Conservation (phyloP, 2,329 filamentous ascomycete genomes). For the Cladophialophora immunda region DNA sequence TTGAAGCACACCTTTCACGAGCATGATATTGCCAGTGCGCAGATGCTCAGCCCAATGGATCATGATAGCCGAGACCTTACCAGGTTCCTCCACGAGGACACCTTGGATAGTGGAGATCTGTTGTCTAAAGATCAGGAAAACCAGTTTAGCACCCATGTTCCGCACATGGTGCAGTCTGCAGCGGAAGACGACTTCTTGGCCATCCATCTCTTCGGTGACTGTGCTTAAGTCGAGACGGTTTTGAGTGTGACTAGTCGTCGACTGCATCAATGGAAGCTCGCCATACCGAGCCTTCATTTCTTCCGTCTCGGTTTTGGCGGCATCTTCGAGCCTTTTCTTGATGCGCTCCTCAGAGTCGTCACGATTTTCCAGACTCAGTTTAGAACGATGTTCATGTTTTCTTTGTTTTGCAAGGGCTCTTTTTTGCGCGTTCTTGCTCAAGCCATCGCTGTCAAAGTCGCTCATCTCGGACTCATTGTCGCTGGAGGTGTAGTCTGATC, state of each 20-base stretch:
- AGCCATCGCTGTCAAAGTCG: conserved; percentile 48
- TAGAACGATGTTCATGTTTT: conserved; percentile 49
- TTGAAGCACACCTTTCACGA: conserved; percentile 77
- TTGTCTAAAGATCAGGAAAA: conserved; percentile 87
- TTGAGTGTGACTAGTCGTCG: conserved; percentile 59
- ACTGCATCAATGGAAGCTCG: conserved; percentile 65
- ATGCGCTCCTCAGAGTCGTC: conserved; percentile 51
- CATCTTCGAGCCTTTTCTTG: conserved; percentile 57
- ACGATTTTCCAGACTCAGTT: conserved; percentile 54
- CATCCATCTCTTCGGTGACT: conserved; percentile 62
- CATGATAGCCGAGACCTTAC: conserved; percentile 74
- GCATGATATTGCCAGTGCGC: conserved; percentile 78
- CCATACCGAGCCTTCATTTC: conserved; percentile 69
- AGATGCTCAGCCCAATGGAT: conserved; percentile 88
- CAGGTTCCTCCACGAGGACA: conserved; percentile 71
- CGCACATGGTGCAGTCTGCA: conserved; percentile 81
- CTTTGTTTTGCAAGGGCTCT: conserved; percentile 51
- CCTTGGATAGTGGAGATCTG: conserved; percentile 85
- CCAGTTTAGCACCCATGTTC: conserved; percentile 80
- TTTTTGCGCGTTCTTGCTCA: conserved; percentile 58
- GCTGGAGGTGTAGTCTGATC: conserved; percentile 50
- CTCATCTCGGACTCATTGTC: conserved; percentile 45
- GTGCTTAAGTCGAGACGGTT: conserved; percentile 60
- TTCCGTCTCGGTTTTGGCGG: conserved; percentile 63
- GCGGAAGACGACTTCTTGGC: conserved; percentile 71